A percentile compares a stretch with the other conserved stretches of the same genome.
phyloP scores from a whole-genome alignment of 805 yeast species.

The Soucietia sequanensis region DNA sequence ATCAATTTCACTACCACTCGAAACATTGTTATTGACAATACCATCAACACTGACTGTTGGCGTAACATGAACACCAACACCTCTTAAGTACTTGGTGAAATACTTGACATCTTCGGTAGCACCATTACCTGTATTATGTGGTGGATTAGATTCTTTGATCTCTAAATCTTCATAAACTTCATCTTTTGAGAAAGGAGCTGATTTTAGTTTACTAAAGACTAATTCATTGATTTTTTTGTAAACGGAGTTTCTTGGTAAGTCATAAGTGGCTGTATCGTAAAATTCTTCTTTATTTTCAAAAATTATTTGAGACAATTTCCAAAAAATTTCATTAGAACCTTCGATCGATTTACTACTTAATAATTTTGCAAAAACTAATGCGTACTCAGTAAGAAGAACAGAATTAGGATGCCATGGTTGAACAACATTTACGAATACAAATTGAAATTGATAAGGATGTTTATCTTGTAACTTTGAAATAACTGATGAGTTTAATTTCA shows the following conservation, averaged over 20 bases:
- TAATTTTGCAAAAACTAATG: slow-evolving; percentile 67
- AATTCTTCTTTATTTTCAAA: slow-evolving; percentile 55
- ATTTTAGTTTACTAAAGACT: slow-evolving; percentile 17
- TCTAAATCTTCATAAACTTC: slow-evolving; percentile 38
- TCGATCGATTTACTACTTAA: slow-evolving; percentile 35
- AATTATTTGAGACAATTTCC: slow-evolving; percentile 53
- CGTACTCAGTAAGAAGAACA: slow-evolving; percentile 64
- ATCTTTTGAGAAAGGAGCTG: slow-evolving; percentile 28
- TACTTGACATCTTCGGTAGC: slow-evolving; percentile 66
- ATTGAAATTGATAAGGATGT: slow-evolving; percentile 51
- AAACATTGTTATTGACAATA: slow-evolving; percentile 52
- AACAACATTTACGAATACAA: slow-evolving; percentile 68
- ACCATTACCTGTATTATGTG: slow-evolving; percentile 56
- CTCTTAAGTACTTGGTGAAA: slow-evolving; percentile 70
- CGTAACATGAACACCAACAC: slow-evolving; percentile 79
- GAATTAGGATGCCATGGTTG: slow-evolving; percentile 92
- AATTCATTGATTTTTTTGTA: slow-evolving; percentile 52
- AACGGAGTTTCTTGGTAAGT: slow-evolving; percentile 54
- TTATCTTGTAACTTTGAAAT: slow-evolving; percentile 50
- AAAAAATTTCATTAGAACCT: slow-evolving; percentile 27
- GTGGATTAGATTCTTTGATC: slow-evolving; percentile 26
- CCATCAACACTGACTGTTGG: slow-evolving; percentile 80
- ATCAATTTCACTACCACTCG: slow-evolving; percentile 57
- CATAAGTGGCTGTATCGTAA: slow-evolving; percentile 60
- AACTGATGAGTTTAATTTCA: slow-evolving; percentile 50